Evolutionary conservation across 1,139 yeast species (phyloP).

Genomic region (Scheffersomyces segobiensis): DNA sequence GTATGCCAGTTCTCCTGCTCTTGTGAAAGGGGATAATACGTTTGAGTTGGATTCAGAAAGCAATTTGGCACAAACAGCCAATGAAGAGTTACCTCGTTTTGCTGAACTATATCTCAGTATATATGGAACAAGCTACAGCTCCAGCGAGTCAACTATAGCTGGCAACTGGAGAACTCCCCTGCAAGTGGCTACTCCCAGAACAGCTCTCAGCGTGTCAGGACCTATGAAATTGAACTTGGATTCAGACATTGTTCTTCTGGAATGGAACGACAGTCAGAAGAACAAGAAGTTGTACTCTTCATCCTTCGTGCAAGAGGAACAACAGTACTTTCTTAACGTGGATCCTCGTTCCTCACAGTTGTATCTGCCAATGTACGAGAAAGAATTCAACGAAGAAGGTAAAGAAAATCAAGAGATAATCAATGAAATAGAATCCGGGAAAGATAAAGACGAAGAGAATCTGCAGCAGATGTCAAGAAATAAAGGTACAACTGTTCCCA

Average conservation of each 20-base stretch:
- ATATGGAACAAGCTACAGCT: not conserved
- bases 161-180: not conserved
- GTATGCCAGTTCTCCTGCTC: not conserved
- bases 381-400: not conserved
- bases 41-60: not conserved
- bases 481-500: not conserved
- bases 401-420: not conserved
- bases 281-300: not conserved
- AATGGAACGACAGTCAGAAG: not conserved
- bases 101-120: not conserved
- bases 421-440: not conserved
- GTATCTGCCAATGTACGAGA: not conserved
- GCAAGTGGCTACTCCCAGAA: not conserved
- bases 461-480: not conserved
- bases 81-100: not conserved
- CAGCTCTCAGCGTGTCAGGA: not conserved
- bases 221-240: not conserved
- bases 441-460: not conserved
- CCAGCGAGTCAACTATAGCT: not conserved
- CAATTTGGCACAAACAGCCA: not conserved
- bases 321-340: not conserved
- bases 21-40: not conserved
- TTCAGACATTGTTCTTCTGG: not conserved
- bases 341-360: not conserved
- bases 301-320: not conserved